Conservation (phyloP, 2,329 filamentous ascomycete species). For the Juglanconis sp. region DNA sequence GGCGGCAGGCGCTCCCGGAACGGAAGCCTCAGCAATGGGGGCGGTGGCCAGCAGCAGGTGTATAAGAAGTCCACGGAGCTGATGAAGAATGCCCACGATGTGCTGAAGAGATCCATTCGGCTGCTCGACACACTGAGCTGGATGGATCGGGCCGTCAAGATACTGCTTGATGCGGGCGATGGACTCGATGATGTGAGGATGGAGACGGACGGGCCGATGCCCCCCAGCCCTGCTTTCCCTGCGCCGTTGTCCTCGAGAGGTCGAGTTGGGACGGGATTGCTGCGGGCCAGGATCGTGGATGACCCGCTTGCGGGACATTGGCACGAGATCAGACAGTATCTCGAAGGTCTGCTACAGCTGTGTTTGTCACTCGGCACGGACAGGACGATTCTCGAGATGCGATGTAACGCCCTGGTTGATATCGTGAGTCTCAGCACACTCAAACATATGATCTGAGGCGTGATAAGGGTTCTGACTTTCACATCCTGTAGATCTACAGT, state of each 20-base stretch:
- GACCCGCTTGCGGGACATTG: constrained; percentile 35
- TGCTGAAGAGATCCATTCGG: constrained; percentile 42
- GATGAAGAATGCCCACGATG: constrained; percentile 46
- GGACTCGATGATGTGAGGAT: constrained; percentile 34
- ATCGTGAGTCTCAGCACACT: constrained; percentile 31
- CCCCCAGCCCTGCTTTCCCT: constrained; percentile 8
- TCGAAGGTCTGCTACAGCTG: constrained; percentile 40
- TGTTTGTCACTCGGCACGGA: constrained; percentile 45
- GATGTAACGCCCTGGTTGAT: constrained; percentile 45
- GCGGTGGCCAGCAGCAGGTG: constrained; percentile 28
- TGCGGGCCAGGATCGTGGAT: constrained; percentile 18
- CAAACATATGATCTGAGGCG: too few relatives aligned
- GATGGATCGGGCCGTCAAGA: constrained; percentile 44
- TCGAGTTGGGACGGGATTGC: constrained; percentile 18
- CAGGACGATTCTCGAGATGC: constrained; percentile 42
- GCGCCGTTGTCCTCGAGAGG: constrained; percentile 18
- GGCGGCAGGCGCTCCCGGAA: background rate
- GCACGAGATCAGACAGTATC: constrained; percentile 46
- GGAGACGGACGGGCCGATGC: constrained; percentile 14
- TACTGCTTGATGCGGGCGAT: constrained; percentile 41
- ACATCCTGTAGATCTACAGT: constrained; percentile 37
- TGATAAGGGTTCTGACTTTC: constrained; percentile 3
- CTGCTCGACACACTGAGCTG: constrained; percentile 44
- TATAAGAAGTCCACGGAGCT: constrained; percentile 44
- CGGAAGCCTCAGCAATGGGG: background rate